Conservation (phyloP, 164 flowering plant species). For the Aristolochia californica region DNA sequence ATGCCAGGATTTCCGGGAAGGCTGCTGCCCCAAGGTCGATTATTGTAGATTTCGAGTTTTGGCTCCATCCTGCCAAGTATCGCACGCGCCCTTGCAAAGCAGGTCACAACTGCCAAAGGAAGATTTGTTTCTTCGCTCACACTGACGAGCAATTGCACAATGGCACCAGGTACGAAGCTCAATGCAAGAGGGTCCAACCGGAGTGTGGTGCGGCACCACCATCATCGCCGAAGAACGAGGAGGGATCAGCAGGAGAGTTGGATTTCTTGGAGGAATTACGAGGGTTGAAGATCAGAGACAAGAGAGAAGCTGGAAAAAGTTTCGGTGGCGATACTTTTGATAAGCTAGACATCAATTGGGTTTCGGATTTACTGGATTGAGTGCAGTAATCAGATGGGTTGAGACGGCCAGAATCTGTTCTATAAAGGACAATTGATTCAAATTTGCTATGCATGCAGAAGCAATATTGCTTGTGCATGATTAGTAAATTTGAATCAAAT, state of each 20-base stretch:
- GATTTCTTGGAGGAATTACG: slow-evolving; percentile 16
- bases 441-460: too few species aligned
- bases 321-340: too few species aligned
- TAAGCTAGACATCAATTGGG: too few species aligned
- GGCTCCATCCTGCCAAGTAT: slow-evolving; percentile 56
- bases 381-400: too few species aligned
- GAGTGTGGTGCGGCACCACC: neutral
- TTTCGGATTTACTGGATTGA: too few species aligned
- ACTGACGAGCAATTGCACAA: slow-evolving; percentile 34
- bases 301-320: too few species aligned
- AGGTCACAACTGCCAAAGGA: slow-evolving; percentile 32
- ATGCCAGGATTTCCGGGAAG: slow-evolving; percentile 27
- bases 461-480: too few species aligned
- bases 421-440: too few species aligned
- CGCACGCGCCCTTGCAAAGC: slow-evolving; percentile 48
- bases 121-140: slow-evolving; percentile 68
- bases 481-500: too few species aligned
- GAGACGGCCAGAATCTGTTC: too few species aligned
- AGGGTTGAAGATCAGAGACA: slow-evolving; percentile 18
- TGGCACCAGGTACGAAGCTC: slow-evolving; percentile 7
- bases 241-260: too few species aligned
- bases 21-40: slow-evolving; percentile 29
- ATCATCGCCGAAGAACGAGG: slow-evolving; percentile 2
- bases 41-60: slow-evolving; percentile 46
- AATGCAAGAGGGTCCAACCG: neutral